phyloP scores from a whole-genome alignment of 306 rosid species.

The Acacia confusa region DNA sequence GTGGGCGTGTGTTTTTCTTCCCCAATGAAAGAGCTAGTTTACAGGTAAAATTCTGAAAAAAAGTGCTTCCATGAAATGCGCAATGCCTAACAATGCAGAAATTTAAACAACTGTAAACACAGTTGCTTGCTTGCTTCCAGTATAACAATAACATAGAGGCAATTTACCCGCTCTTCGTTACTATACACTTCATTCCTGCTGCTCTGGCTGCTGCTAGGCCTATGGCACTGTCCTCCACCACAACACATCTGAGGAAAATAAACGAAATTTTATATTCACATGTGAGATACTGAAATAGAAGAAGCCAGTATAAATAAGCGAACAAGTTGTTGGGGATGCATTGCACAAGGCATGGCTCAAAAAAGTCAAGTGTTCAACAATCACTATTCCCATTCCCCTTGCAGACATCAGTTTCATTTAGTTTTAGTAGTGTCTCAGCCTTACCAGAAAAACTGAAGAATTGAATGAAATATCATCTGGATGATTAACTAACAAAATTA shows the following conservation, averaged over 20 bases:
- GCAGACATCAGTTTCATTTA: not conserved
- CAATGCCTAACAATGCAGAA: slow-evolving; percentile 19
- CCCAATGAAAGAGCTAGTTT: no score
- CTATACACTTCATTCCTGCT: slow-evolving; percentile 91
- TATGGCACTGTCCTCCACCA: slow-evolving; percentile 93
- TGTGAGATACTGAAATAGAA: slow-evolving; percentile 5
- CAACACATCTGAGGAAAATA: slow-evolving; percentile 75
- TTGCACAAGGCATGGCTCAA: not conserved
- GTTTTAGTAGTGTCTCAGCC: slow-evolving; percentile 4
- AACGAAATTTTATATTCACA: slow-evolving; percentile 23
- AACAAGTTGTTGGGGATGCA: not conserved
- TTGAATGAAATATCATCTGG: slow-evolving; percentile 4
- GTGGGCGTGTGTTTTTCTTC: no score
- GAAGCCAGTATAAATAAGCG: not conserved
- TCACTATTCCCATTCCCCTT: slow-evolving; percentile 21
- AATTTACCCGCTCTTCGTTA: slow-evolving; percentile 90
- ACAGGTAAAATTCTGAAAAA: no score
- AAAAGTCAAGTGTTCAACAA: not conserved
- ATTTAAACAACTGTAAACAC: not conserved
- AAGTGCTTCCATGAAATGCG: slow-evolving; percentile 15
- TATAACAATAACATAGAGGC: not conserved
- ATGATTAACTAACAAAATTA: slow-evolving; percentile 3
- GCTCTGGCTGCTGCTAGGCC: slow-evolving; percentile 96
- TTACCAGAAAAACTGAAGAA: slow-evolving; percentile 28
- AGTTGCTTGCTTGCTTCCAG: not conserved